phyloP scores from a whole-genome alignment of 495 filamentous ascomycete species.

The Hapsidospora chrysogenum region DNA sequence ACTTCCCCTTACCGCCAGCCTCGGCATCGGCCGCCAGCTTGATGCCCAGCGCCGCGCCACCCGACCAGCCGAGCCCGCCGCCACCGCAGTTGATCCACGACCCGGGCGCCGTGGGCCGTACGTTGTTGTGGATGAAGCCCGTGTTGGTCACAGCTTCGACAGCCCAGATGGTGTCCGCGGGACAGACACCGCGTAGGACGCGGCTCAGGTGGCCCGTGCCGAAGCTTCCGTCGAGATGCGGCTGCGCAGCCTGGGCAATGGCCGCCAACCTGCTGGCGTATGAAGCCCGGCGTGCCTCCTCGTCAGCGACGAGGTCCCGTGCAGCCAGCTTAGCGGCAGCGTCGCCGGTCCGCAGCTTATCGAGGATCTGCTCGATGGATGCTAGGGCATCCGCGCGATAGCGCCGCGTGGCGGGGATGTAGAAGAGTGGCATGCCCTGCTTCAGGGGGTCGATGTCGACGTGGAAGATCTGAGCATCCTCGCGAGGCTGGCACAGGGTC shows the following conservation, averaged over 20 bases:
- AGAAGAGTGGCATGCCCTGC: conserved; percentile 49
- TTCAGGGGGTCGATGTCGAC: conserved; percentile 16
- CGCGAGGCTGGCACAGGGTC: conserved; percentile 7
- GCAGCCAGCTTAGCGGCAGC: not conserved
- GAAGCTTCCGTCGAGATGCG: not conserved
- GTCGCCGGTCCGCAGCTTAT: not conserved
- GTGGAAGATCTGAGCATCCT: conserved; percentile 10
- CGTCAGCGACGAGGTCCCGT: not conserved
- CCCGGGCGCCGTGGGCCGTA: conserved; percentile 7
- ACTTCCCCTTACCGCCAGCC: conserved; percentile 4
- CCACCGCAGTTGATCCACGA: conserved; percentile 15
- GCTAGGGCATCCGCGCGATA: conserved; percentile 56
- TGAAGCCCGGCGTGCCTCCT: not conserved
- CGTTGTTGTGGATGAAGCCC: conserved; percentile 9
- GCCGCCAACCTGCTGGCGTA: not conserved
- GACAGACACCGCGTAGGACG: conserved; percentile 21
- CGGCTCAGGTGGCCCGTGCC: conserved; percentile 3
- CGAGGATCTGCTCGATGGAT: conserved; percentile 49
- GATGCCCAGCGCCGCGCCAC: conserved; percentile 14
- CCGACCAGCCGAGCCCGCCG: conserved; percentile 13
- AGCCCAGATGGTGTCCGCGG: conserved; percentile 57
- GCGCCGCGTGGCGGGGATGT: conserved; percentile 48
- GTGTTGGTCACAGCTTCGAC: conserved; percentile 21
- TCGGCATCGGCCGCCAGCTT: conserved; percentile 10
- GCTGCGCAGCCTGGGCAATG: not conserved